Base-by-base conservation (phyloP, 2,329 filamentous ascomycete species). In the Magnaporthiopsis rhizophila region DNA sequence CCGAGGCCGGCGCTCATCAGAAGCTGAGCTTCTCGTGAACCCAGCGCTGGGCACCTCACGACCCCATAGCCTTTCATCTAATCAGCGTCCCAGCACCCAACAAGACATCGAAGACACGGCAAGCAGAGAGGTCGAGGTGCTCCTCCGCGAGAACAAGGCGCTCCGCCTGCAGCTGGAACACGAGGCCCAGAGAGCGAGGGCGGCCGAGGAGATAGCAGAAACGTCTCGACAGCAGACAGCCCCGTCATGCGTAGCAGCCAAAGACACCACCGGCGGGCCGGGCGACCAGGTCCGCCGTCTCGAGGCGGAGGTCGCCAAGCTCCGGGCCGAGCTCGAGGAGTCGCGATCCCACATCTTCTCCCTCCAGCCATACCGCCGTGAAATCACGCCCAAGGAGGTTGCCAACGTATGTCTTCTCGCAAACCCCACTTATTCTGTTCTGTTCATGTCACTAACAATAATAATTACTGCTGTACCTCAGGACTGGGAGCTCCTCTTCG, bases 331-430 rank as follows among this genome's bases (percentile, higher is more conserved):
- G 38, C 69, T 77, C 8, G 71, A 71, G 36, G 74, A 77, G 50
- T 72, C 73, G 1, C 72, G 76, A 59, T 75, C 74, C 8, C 77
- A 78, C 63, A 78, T 78, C 61, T 77, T 79, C 64, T 76, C 73
- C 18, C 72, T 79, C 4, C 76, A 78, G 63, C 76, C 77, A 8
- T 79, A 78, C 64, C 72, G 72, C 21, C 74, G 74, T 58, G 74
- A 77, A 24, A 65, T 78, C 11, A 79, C 75, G 0, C 69, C 70
- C 0, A 70, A 75, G 34, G 76, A 78, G 60, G 73, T 76, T 45
- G 72, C 70, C 26, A 71, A 71, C 58, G 77, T 78, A 71, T 65
- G 71, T 68, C 30, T 26, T 26, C 26, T 26, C 26, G 26, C 26
- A 26, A 26, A 1, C 26, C 26, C 3, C 26, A 26, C 26, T 26